Evolutionary conservation across 257 asterid species (phyloP), one percentile per base, ranked within the genome.

Genomic region (Primulina huaijiensis): DNA sequence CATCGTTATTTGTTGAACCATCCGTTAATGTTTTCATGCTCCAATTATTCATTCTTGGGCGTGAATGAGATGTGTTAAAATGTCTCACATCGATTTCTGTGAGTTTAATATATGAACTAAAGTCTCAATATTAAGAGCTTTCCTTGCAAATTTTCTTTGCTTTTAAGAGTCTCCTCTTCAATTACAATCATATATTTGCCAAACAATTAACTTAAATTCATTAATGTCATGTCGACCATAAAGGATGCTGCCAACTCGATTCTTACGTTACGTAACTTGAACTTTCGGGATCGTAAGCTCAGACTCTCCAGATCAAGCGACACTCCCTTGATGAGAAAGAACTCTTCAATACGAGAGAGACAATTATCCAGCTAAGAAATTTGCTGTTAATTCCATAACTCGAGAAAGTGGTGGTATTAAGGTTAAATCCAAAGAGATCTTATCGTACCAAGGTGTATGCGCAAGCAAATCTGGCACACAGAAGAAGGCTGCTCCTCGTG

Each of bases 371-470:
- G 78, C 89, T 25, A 85, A 82, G 85, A 90, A 67, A 68, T 33
- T 57, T 12, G 77, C 81, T 46, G 62, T 34, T 27, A 72, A 60
- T 55, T 62, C 83, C 7, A 78, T 80, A 74, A 78, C 73, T 27
- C 78, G 83, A 25, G 90, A 72, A 40, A 68, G 75, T 70, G 70
- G 69, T 35, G 56, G 68, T 52, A 74, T 68, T 38, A 38, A 8
- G 67, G 40, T 17, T 5, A 80, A 74, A 62, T 40, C 77, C 31
- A 84, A 73, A 74, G 65, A 78, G 27, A 33, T 56, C 72, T 7
- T 74, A 52, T 77, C 91, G 14, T 93, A 93, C 77, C 99, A 93
- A 86, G 97, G 99, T 27, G 64, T 93, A 76, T 84, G 77, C 27
- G 96, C 96, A 7, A 90, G 80, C 83, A 90, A 93, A 78, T 81